Percentiles rank a stretch among this genome's conserved stretches.
These are phyloP conservation scores for Penicillium dipodomyicola DNA, from an alignment of 495 filamentous ascomycete genomes.

Conservation along the genomic window DNA sequence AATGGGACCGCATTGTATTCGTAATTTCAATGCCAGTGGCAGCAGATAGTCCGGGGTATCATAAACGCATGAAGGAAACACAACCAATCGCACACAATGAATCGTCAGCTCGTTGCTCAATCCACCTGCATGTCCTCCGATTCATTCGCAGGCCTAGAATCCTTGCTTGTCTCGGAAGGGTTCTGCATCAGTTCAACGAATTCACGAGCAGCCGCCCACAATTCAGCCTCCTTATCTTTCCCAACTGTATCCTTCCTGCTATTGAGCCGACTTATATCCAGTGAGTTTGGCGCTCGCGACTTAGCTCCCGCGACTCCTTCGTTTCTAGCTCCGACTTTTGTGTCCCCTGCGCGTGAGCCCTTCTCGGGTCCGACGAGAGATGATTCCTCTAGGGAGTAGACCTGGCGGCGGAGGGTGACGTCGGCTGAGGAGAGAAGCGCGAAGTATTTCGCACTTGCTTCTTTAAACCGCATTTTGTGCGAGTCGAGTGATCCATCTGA, in stretches of 20 bases:
- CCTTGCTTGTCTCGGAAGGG: not conserved
- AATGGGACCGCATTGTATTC: not conserved
- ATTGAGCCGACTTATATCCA: conserved; percentile 85
- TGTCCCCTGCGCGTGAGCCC: conserved; percentile 26
- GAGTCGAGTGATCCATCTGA: conserved; percentile 44
- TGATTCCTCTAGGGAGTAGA: conserved; percentile 75
- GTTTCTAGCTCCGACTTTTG: conserved; percentile 9
- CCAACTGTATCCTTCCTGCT: conserved; percentile 73
- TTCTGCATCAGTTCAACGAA: conserved; percentile 44
- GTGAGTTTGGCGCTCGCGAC: conserved; percentile 29
- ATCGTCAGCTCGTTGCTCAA: conserved; percentile 14
- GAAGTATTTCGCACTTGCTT: conserved; percentile 64
- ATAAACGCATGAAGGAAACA: conserved; percentile 18
- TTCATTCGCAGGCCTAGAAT: conserved; percentile 14
- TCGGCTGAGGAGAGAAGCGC: conserved; percentile 66
- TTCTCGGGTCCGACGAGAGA: conserved; percentile 58
- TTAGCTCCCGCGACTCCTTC: conserved; percentile 17
- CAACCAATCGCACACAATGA: not conserved
- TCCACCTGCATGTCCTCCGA: conserved; percentile 40
- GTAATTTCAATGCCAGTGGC: conserved; percentile 4
- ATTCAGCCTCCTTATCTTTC: conserved; percentile 73
- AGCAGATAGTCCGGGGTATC: conserved; percentile 33
- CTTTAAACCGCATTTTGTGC: conserved; percentile 59
- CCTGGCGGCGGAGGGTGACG: conserved; percentile 70
- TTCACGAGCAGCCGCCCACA: conserved; percentile 62